Evolutionary conservation across 2,329 filamentous ascomycete species (phyloP).

Genomic region (Penicillium glabrum): DNA sequence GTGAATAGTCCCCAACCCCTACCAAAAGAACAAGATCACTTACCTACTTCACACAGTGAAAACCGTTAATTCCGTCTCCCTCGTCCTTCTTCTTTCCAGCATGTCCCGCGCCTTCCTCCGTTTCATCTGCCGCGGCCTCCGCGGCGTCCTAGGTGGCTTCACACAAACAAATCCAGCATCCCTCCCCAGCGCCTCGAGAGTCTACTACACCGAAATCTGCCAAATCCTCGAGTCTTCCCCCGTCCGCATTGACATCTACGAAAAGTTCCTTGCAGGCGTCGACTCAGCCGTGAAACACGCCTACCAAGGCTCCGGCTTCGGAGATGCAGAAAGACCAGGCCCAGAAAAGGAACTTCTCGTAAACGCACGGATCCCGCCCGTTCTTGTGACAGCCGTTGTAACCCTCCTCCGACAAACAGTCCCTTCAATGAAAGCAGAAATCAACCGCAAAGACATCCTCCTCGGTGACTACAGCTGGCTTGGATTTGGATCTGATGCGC

Average conservation of each 20-base stretch:
- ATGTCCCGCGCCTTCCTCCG: slow-evolving; percentile 71
- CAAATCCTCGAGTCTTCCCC: slow-evolving; percentile 53
- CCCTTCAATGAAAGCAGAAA: slow-evolving; percentile 56
- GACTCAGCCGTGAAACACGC: slow-evolving; percentile 63
- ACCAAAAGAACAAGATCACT: background rate
- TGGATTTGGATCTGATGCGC: slow-evolving; percentile 61
- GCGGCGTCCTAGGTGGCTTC: slow-evolving; percentile 52
- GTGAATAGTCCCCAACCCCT: slow-evolving; percentile 17
- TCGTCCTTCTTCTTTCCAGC: slow-evolving; percentile 67
- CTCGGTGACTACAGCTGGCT: slow-evolving; percentile 71
- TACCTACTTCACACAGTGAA: slow-evolving; percentile 30
- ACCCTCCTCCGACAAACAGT: slow-evolving; percentile 53
- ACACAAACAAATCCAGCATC: slow-evolving; percentile 40
- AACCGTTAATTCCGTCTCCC: slow-evolving; percentile 39
- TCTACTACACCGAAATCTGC: slow-evolving; percentile 55
- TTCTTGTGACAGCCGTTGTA: slow-evolving; percentile 50
- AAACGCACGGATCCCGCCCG: slow-evolving; percentile 51
- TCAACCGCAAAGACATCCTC: slow-evolving; percentile 68
- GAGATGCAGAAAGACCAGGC: slow-evolving; percentile 46
- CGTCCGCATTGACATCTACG: slow-evolving; percentile 62
- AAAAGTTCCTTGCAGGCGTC: slow-evolving; percentile 65
- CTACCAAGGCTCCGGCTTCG: slow-evolving; percentile 49
- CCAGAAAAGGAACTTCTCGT: slow-evolving; percentile 56
- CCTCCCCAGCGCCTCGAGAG: slow-evolving; percentile 37
- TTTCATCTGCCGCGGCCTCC: slow-evolving; percentile 65